Conservation (phyloP, 2,329 filamentous ascomycete species). For the Pseudogymnoascus sp. region DNA sequence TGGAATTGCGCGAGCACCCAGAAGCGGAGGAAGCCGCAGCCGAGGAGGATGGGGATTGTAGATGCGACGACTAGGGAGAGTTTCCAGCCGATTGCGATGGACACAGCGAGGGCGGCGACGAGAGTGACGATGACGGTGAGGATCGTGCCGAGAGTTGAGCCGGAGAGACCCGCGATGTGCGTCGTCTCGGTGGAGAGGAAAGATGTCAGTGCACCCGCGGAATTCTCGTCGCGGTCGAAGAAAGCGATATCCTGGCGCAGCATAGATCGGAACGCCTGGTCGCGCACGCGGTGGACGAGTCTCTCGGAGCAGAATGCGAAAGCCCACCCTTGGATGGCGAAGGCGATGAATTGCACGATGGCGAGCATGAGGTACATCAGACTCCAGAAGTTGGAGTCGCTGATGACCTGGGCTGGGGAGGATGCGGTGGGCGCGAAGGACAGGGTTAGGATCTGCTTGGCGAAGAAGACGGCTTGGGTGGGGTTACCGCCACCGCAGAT, state of each 20-base stretch:
- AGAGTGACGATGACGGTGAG: slow-evolving; percentile 74
- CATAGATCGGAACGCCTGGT: slow-evolving; percentile 75
- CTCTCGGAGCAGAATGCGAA: slow-evolving; percentile 84
- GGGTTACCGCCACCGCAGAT: slow-evolving; percentile 78
- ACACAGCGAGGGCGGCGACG: slow-evolving; percentile 59
- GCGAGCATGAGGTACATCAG: slow-evolving; percentile 84
- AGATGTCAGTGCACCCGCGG: slow-evolving; percentile 76
- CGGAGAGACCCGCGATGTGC: slow-evolving; percentile 78
- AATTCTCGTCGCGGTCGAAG: slow-evolving; percentile 86
- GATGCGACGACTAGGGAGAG: slow-evolving; percentile 73
- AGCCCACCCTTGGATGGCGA: slow-evolving; percentile 57
- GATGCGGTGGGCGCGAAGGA: slow-evolving; percentile 31
- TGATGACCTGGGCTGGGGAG: slow-evolving; percentile 46
- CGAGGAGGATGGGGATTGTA: slow-evolving; percentile 67
- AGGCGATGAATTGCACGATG: slow-evolving; percentile 61
- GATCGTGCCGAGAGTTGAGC: slow-evolving; percentile 78
- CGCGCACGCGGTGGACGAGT: slow-evolving; percentile 73
- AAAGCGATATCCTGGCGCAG: slow-evolving; percentile 88
- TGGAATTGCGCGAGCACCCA: slow-evolving; percentile 75
- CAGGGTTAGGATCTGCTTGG: slow-evolving; percentile 73
- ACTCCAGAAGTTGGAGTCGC: slow-evolving; percentile 75
- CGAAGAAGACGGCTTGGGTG: slow-evolving; percentile 70
- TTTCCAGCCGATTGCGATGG: slow-evolving; percentile 78
- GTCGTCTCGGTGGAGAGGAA: slow-evolving; percentile 87
- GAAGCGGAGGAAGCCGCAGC: slow-evolving; percentile 81